Evolutionary conservation across 768 basidiomycete species (phyloP).

Genomic region (Pleurotus djamor): DNA sequence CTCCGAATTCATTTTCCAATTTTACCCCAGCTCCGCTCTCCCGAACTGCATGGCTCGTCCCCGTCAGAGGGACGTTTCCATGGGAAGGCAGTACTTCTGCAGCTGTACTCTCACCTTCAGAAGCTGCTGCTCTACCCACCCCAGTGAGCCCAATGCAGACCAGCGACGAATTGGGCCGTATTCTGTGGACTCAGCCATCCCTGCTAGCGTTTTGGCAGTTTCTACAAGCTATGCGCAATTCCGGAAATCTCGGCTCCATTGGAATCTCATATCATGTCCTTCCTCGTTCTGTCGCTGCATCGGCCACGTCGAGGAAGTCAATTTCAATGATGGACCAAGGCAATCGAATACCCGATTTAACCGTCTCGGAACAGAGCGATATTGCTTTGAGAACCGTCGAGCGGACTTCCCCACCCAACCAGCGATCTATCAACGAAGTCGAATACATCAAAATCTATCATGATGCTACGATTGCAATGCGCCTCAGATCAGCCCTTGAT

Average conservation of each 20-base stretch:
- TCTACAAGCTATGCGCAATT: conserved; percentile 35
- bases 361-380: background rate
- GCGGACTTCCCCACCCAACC: background rate
- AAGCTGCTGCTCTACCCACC: conserved; percentile 8
- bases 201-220: conserved; percentile 49
- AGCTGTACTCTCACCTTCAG: conserved; percentile 28
- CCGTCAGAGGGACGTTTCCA: conserved; percentile 50
- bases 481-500: conserved; percentile 48
- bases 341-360: background rate
- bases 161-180: conserved; percentile 13
- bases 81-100: conserved; percentile 46
- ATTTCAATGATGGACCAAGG: background rate
- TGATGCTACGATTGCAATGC: conserved; percentile 44
- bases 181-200: conserved; percentile 46
- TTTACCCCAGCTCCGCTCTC: conserved; percentile 27
- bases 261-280: conserved; percentile 48
- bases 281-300: conserved; percentile 9
- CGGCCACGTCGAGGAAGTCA: background rate
- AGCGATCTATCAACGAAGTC: conserved; percentile 18
- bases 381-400: background rate
- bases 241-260: conserved; percentile 37
- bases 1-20: conserved; percentile 25
- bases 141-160: background rate
- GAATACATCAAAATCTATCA: conserved; percentile 65
- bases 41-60: conserved; percentile 56